Evolutionary conservation across 1,284 basidiomycete species (phyloP).

Genomic region (Pulchroboletus neoregius): DNA sequence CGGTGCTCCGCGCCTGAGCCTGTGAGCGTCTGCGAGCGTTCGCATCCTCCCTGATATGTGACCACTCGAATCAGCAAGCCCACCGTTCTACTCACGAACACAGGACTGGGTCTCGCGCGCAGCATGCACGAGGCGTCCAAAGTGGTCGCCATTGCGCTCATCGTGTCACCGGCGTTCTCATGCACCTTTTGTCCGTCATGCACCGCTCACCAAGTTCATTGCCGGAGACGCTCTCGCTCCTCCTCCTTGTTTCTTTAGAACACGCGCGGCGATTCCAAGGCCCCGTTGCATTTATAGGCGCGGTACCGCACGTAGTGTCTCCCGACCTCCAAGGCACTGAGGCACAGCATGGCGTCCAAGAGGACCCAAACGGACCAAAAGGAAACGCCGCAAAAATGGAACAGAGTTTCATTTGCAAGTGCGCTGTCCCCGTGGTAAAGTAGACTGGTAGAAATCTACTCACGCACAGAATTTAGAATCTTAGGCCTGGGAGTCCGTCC

Average conservation of each 20-base stretch:
- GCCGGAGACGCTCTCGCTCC: neutral
- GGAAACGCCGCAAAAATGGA: slow-evolving; percentile 12
- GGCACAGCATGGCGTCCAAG: neutral
- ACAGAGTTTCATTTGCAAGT: slow-evolving; percentile 3
- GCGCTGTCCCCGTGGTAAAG: neutral
- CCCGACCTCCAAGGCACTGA: neutral
- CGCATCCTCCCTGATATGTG: no score
- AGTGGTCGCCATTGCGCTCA: no score
- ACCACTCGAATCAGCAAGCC: no score
- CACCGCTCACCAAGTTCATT: neutral
- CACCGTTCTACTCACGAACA: no score
- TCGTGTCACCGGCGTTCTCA: neutral
- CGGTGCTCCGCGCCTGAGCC: no score
- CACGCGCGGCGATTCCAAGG: no score
- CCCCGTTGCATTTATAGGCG: slow-evolving; percentile 3
- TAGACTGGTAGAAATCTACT: neutral
- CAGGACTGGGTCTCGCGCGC: no score
- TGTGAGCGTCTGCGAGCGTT: no score
- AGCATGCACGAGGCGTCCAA: no score
- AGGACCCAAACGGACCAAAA: neutral
- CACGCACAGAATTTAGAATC: slow-evolving; percentile 3
- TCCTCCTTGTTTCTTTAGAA: no score
- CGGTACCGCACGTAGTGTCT: slow-evolving; percentile 3
- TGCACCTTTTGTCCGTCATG: neutral
- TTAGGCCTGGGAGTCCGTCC: slow-evolving; percentile 7